Evolutionary conservation across 2,329 filamentous ascomycete genomes (phyloP).

Genomic region (Nemania sp.): DNA sequence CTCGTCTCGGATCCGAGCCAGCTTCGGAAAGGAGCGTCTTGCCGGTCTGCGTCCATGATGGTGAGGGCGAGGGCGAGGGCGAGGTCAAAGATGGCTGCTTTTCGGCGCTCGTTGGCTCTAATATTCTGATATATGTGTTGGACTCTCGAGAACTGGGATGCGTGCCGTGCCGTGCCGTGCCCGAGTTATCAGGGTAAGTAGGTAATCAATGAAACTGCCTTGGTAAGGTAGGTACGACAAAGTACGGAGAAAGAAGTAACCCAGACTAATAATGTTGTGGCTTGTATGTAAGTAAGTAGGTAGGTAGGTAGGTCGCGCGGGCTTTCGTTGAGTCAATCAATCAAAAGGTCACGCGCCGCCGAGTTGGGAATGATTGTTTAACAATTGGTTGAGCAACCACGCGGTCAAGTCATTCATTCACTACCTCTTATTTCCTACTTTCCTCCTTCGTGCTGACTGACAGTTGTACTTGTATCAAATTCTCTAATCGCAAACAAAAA

Average conservation of each 20-base stretch:
- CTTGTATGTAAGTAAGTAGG: too few species aligned
- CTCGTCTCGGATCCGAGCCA: background rate
- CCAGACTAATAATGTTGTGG: conserved; percentile 6
- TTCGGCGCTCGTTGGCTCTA: background rate
- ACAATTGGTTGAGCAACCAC: conserved; percentile 5
- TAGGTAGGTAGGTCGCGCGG: too few species aligned
- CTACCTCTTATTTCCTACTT: too few species aligned
- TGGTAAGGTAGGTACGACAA: too few species aligned
- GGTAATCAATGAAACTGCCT: too few species aligned
- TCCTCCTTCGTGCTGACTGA: too few species aligned
- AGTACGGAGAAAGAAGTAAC: too few species aligned
- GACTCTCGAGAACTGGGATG: too few species aligned
- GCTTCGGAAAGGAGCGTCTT: background rate
- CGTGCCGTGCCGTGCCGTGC: too few species aligned
- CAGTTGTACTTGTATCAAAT: background rate
- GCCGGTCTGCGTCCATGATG: conserved; percentile 8
- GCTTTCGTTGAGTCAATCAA: conserved; percentile 13
- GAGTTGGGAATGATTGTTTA: background rate
- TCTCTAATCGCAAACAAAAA: background rate
- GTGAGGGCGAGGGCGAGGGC: too few species aligned
- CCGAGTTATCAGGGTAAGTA: too few species aligned
- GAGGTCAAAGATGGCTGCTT: background rate
- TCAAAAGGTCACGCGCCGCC: conserved; percentile 12
- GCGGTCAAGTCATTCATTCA: conserved; percentile 4
- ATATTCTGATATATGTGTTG: too few species aligned